Percentiles rank a stretch among this genome's conserved stretches.
phyloP scores from a whole-genome alignment of 176 grass and related monocot species.

The Musa itinerans region DNA sequence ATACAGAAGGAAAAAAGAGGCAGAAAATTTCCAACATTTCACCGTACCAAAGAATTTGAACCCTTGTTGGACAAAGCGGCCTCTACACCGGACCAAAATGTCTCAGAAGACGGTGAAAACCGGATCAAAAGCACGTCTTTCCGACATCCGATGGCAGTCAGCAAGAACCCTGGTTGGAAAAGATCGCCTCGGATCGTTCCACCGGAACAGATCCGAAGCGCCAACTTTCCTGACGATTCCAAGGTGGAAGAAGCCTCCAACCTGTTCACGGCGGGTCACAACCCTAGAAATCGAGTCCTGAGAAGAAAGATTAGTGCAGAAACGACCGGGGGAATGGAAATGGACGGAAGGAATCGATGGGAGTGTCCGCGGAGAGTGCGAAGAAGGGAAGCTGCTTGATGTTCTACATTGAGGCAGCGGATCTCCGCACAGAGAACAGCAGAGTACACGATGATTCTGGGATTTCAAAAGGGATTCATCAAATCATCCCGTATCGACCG shows the following conservation, averaged over 20 bases:
- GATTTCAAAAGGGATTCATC: no score
- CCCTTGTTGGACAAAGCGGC: not conserved
- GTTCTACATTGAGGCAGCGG: no score
- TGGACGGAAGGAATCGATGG: no score
- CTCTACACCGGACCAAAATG: not conserved
- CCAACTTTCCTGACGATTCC: not conserved
- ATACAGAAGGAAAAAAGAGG: not conserved
- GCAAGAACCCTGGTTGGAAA: not conserved
- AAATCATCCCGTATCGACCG: no score
- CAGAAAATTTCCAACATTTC: not conserved
- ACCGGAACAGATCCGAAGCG: not conserved
- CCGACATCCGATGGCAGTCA: not conserved
- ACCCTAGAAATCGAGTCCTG: not conserved
- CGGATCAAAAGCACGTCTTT: not conserved
- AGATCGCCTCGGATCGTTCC: no score
- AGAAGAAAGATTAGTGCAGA: not conserved
- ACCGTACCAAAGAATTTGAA: not conserved
- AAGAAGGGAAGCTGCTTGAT: no score
- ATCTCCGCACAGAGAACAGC: no score
- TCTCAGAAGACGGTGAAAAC: not conserved
- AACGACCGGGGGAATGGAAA: not conserved
- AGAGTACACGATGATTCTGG: no score
- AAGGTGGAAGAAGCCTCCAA: not conserved
- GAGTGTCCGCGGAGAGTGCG: no score
- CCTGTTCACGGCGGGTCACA: not conserved